These are phyloP conservation scores for Carex pumila DNA, from an alignment of 176 grass and related monocot species.

Conservation along the genomic window DNA sequence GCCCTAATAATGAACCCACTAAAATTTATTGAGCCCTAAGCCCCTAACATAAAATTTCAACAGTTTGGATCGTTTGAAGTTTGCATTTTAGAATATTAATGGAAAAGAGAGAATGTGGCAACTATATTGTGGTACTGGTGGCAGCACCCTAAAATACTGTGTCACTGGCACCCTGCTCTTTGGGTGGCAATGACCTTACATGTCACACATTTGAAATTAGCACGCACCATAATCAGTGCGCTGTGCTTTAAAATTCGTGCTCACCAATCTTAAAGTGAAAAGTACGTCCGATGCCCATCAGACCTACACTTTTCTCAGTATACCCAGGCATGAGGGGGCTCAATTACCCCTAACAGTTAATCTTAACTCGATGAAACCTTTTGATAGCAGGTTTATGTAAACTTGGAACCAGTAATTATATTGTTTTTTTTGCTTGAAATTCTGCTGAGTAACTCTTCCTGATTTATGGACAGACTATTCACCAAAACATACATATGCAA, in stretches of 20 bases:
- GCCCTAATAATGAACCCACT: not conserved
- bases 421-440: not conserved
- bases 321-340: not conserved
- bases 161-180: not conserved
- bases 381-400: not conserved
- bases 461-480: not conserved
- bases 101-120: not conserved
- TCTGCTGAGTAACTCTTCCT: not conserved
- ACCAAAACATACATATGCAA: not conserved
- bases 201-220: not conserved
- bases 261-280: too few species aligned
- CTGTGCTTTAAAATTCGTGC: too few species aligned
- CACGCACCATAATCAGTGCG: not conserved
- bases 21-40: not conserved
- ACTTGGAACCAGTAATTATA: not conserved
- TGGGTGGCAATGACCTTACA: not conserved
- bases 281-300: too few species aligned
- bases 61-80: not conserved
- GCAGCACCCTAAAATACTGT: not conserved
- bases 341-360: not conserved
- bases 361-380: not conserved
- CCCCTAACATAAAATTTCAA: not conserved
- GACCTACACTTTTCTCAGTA: too few species aligned
- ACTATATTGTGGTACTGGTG: not conserved
- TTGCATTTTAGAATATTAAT: not conserved